phyloP scores from a whole-genome alignment of 2,329 filamentous ascomycete species.

The Metarhizium anisopliae region DNA sequence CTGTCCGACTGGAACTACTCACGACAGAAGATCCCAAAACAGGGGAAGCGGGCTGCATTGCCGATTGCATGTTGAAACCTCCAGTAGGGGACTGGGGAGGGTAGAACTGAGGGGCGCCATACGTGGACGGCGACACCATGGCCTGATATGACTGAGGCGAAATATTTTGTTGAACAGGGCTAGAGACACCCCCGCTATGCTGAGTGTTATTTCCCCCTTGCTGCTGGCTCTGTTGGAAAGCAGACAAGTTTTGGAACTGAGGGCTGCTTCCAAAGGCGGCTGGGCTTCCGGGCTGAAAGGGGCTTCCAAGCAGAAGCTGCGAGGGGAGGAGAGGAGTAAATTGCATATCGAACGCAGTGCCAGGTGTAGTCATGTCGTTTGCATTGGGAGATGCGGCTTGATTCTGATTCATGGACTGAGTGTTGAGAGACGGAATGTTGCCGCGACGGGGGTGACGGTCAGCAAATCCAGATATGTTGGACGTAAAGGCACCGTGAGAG shows the following conservation, averaged over 20 bases:
- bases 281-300: conserved; percentile 91
- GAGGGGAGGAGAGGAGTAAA: conserved; percentile 94
- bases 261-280: conserved; percentile 83
- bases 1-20: conserved; percentile 87
- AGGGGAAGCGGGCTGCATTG: conserved; percentile 59
- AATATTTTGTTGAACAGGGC: conserved; percentile 67
- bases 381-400: conserved; percentile 37
- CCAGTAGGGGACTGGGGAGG: conserved; percentile 83
- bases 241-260: conserved; percentile 79
- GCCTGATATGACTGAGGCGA: conserved; percentile 78
- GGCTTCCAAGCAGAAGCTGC: conserved; percentile 87
- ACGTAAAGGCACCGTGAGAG: conserved; percentile 85
- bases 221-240: conserved; percentile 56
- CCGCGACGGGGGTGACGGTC: conserved; percentile 77
- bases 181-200: conserved; percentile 55
- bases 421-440: conserved; percentile 91
- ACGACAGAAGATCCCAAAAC: conserved; percentile 73
- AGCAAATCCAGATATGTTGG: conserved; percentile 75
- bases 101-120: conserved; percentile 74
- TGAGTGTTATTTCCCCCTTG: conserved; percentile 43
- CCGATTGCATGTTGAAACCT: conserved; percentile 52
- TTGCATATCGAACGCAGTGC: conserved; percentile 92
- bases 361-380: conserved; percentile 75
- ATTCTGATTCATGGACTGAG: conserved; percentile 52
- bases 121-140: conserved; percentile 77